phyloP scores from a whole-genome alignment of 2,329 filamentous ascomycete genomes.

The Beauveria sp. region DNA sequence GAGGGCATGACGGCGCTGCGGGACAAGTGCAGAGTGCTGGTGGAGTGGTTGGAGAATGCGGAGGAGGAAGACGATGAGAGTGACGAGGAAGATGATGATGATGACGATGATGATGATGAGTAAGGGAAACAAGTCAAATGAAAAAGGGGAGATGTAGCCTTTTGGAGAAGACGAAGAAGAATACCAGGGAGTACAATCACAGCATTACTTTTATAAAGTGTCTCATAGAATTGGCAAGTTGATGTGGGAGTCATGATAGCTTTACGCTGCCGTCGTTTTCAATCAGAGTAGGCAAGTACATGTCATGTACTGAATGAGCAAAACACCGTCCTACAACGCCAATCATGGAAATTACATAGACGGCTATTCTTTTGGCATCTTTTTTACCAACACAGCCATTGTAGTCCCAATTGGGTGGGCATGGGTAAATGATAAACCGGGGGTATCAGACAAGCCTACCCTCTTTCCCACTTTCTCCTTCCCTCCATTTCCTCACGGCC shows the following conservation, averaged over 20 bases:
- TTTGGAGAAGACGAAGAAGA: background rate
- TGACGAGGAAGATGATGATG: constrained; percentile 21
- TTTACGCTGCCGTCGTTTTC: too few species aligned
- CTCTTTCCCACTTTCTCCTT: background rate
- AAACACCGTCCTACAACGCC: too few species aligned
- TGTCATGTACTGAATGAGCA: too few species aligned
- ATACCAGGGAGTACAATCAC: background rate
- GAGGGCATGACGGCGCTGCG: constrained; percentile 64
- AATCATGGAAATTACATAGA: too few species aligned
- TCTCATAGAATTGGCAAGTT: too few species aligned
- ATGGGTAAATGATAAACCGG: too few species aligned
- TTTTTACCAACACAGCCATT: too few species aligned
- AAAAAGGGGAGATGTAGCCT: background rate
- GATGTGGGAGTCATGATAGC: background rate
- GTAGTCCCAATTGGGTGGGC: too few species aligned
- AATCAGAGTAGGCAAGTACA: too few species aligned
- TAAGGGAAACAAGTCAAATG: constrained; percentile 4
- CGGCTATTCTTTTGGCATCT: too few species aligned
- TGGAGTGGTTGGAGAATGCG: constrained; percentile 77
- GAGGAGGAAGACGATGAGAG: constrained; percentile 54
- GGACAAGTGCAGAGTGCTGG: constrained; percentile 66
- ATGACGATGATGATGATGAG: background rate
- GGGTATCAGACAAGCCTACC: background rate
- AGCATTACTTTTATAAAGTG: background rate
- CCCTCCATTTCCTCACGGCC: background rate